Percentiles rank a stretch among this genome's conserved stretches.
Evolutionary conservation across 192 early-diverging fungal genomes (phyloP).

Genomic region (Nowakowskiella sp.): DNA sequence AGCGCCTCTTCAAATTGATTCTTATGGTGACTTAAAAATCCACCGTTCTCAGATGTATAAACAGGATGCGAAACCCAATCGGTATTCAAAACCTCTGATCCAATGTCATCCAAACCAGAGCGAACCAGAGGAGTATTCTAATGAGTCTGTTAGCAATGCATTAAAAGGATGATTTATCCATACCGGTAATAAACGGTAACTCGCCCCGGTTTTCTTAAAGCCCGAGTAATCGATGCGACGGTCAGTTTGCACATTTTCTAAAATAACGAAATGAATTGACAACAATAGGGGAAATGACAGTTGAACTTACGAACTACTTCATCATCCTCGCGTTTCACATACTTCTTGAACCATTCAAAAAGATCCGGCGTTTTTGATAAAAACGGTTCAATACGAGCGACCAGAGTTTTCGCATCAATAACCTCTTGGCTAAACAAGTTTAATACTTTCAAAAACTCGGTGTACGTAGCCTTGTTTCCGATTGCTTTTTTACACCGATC

Average conservation of each 20-base stretch:
- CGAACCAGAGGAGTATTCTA: too few relatives aligned
- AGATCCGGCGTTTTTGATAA: constrained; percentile 74
- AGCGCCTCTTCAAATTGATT: constrained; percentile 87
- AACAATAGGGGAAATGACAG: too few relatives aligned
- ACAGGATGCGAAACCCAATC: constrained; percentile 90
- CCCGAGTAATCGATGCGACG: constrained; percentile 53
- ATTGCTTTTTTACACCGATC: constrained; percentile 83
- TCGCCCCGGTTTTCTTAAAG: constrained; percentile 58
- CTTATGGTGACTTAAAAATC: constrained; percentile 85
- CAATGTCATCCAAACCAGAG: constrained; percentile 87
- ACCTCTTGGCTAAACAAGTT: constrained; percentile 93
- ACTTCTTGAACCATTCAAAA: constrained; percentile 91
- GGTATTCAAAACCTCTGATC: constrained; percentile 93
- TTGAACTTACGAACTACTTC: constrained; percentile 55
- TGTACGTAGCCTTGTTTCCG: constrained; percentile 78
- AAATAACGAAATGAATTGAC: constrained; percentile 8
- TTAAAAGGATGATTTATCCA: too few relatives aligned
- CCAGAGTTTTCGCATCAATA: constrained; percentile 71
- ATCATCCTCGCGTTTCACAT: constrained; percentile 74
- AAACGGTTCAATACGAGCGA: constrained; percentile 81
- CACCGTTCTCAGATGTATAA: constrained; percentile 82
- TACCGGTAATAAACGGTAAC: constrained; percentile 65
- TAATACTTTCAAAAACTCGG: constrained; percentile 93
- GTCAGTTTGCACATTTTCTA: constrained; percentile 57
- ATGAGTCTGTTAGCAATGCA: too few relatives aligned